Evolutionary conservation across 2,329 filamentous ascomycete genomes (phyloP).

Genomic region (Sclerotinia trifoliorum): DNA sequence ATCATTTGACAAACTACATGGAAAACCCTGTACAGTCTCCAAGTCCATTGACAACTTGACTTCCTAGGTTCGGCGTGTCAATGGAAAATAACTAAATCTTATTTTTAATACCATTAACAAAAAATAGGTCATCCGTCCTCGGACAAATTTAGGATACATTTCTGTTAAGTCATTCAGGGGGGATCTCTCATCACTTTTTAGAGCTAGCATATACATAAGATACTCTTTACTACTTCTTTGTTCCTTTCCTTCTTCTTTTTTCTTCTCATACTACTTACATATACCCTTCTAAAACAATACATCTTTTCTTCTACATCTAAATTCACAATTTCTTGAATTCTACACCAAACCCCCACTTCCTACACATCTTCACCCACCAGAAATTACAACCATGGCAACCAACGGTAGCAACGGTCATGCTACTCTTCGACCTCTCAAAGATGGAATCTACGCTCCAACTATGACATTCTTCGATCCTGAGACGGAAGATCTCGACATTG

Average conservation of each 20-base stretch:
- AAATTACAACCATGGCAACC: conserved; percentile 23
- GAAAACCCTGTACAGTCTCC: conserved; percentile 9
- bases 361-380: background rate
- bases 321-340: background rate
- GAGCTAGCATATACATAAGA: conserved; percentile 15
- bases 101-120: conserved; percentile 1
- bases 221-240: background rate
- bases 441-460: conserved; percentile 83
- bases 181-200: background rate
- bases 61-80: background rate
- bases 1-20: conserved; percentile 8
- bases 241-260: background rate
- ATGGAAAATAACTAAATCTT: conserved; percentile 1
- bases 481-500: conserved; percentile 81
- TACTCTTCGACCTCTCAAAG: conserved; percentile 60
- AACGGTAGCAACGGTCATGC: conserved; percentile 19
- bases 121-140: conserved; percentile 9
- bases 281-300: background rate
- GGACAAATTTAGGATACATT: conserved; percentile 13
- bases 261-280: background rate
- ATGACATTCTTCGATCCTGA: conserved; percentile 87
- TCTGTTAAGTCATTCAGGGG: background rate
- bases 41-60: background rate
- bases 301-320: background rate
- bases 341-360: background rate